phyloP scores from a whole-genome alignment of 495 filamentous ascomycete species.

The Beverwykella pulmonaria region DNA sequence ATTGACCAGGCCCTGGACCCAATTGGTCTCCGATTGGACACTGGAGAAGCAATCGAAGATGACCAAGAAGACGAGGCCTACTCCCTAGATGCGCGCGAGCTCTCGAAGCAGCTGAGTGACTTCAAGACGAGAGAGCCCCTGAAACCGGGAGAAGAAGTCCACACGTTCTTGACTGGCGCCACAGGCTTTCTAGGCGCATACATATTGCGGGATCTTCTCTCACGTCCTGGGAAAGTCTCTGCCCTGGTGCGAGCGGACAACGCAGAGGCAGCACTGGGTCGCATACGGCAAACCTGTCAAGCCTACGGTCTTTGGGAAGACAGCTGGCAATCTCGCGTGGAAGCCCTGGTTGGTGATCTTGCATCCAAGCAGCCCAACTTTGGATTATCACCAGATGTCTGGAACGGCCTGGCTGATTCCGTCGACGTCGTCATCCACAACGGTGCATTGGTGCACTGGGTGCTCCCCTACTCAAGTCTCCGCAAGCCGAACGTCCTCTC shows the following conservation, averaged over 20 bases:
- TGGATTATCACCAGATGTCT: conserved; percentile 64
- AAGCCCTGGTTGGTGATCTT: conserved; percentile 72
- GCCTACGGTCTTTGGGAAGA: conserved; percentile 83
- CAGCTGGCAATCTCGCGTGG: conserved; percentile 64
- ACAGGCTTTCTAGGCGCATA: conserved; percentile 91
- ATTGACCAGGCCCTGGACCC: conserved; percentile 65
- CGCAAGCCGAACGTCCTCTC: conserved; percentile 77
- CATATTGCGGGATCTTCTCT: conserved; percentile 73
- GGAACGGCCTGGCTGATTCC: conserved; percentile 63
- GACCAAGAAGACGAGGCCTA: conserved; percentile 59
- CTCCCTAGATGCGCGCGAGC: conserved; percentile 64
- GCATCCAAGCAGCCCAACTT: conserved; percentile 61
- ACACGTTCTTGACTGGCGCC: conserved; percentile 83
- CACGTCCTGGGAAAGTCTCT: conserved; percentile 66
- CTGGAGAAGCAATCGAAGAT: conserved; percentile 32
- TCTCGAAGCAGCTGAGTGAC: conserved; percentile 56
- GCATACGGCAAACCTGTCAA: conserved; percentile 56
- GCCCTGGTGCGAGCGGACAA: conserved; percentile 73
- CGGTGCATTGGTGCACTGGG: conserved; percentile 87
- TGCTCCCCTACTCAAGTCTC: conserved; percentile 76
- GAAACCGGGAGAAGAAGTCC: conserved; percentile 48
- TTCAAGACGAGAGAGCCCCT: conserved; percentile 45
- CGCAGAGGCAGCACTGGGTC: conserved; percentile 53
- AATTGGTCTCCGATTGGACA: conserved; percentile 43
- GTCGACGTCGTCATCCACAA: conserved; percentile 89